A percentile compares a stretch with the other conserved stretches of the same genome.
These are phyloP conservation scores for Centaurea solstitialis DNA, from an alignment of 129 eudicot genomes.

Conservation along the genomic window DNA sequence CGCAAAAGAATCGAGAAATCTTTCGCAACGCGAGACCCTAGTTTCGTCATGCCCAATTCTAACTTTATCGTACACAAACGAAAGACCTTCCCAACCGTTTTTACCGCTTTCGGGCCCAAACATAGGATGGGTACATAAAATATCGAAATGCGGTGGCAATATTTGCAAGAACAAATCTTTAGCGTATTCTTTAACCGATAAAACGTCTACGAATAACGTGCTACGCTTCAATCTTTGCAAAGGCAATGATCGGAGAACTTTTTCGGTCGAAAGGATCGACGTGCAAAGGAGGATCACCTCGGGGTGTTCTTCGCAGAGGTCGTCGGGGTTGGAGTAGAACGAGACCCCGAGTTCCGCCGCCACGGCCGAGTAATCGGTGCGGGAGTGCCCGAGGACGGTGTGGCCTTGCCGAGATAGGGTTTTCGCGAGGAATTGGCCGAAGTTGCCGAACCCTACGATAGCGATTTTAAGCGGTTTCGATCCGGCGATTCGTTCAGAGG, in stretches of 20 bases:
- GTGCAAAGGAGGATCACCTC: conserved; percentile 80
- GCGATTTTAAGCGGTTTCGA: conserved; percentile 70
- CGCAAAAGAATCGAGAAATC: conserved; percentile 56
- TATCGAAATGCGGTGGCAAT: conserved; percentile 66
- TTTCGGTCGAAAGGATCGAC: conserved; percentile 71
- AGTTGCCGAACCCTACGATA: conserved; percentile 79
- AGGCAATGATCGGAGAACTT: conserved; percentile 69
- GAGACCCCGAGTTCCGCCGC: conserved; percentile 54
- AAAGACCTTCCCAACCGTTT: conserved; percentile 56
- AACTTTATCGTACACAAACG: conserved; percentile 83
- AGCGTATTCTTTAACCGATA: conserved; percentile 84
- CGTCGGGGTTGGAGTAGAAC: conserved; percentile 58
- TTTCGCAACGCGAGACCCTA: conserved; percentile 55
- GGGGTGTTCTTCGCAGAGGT: conserved; percentile 91
- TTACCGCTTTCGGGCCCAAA: conserved; percentile 96
- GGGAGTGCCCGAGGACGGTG: conserved; percentile 70
- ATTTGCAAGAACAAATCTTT: conserved; percentile 50
- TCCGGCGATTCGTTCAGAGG: conserved; percentile 35
- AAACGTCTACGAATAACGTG: conserved; percentile 82
- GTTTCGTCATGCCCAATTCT: conserved; percentile 57
- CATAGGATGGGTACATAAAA: conserved; percentile 93
- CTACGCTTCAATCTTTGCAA: conserved; percentile 63
- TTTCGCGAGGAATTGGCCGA: conserved; percentile 79
- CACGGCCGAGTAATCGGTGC: conserved; percentile 55
- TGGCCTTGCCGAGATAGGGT: conserved; percentile 81